Percentiles rank a stretch among this genome's conserved stretches.
Evolutionary conservation across 306 rosid genomes (phyloP).

Genomic region (Cyclanthera cordifolia): DNA sequence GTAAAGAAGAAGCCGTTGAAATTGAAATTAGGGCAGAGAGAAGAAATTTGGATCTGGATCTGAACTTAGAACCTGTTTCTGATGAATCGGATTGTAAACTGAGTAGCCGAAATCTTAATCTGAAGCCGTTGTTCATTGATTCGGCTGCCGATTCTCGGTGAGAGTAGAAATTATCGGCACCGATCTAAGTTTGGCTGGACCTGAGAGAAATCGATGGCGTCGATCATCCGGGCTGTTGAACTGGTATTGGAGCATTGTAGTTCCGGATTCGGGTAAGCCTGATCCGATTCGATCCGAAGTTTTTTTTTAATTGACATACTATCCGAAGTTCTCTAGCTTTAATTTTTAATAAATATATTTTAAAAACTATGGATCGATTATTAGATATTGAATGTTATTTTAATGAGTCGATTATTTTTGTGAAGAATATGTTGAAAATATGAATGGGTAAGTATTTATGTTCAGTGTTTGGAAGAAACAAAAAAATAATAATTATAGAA

Average conservation of each 20-base stretch:
- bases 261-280: neutral
- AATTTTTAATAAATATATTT: neutral
- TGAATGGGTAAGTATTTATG: too few species aligned
- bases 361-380: neutral
- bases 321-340: neutral
- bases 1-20: constrained; percentile 9
- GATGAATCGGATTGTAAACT: neutral
- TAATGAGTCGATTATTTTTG: neutral
- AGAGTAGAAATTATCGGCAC: neutral
- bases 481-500: too few species aligned
- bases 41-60: constrained; percentile 21
- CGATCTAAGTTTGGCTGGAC: neutral
- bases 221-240: neutral
- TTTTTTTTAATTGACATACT: too few species aligned
- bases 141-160: neutral
- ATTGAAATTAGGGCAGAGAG: neutral
- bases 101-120: neutral
- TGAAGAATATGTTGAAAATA: too few species aligned
- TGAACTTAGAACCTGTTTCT: constrained; percentile 17
- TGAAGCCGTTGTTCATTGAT: neutral
- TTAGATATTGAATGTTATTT: neutral
- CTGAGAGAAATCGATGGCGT: neutral
- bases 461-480: too few species aligned
- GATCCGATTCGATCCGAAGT: too few species aligned
- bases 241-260: neutral